Conservation (phyloP, 306 rosid species). For the Cicer bijugum region DNA sequence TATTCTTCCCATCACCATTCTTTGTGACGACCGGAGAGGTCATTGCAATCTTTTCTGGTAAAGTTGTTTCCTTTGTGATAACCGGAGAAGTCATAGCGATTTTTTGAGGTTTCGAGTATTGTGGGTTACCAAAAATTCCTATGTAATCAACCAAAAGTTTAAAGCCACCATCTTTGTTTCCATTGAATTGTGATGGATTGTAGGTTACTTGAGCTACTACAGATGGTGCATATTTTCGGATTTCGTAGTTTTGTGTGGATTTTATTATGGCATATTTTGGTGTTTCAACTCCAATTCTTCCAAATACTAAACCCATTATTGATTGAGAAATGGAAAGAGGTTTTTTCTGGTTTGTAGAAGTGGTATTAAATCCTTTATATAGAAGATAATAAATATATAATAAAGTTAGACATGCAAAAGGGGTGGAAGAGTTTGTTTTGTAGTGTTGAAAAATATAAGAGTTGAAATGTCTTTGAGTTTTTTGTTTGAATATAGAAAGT, state of each 20-base stretch:
- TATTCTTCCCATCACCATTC: slow-evolving; percentile 39
- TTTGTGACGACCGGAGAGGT: slow-evolving; percentile 79
- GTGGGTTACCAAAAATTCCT: slow-evolving; percentile 76
- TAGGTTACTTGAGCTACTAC: slow-evolving; percentile 79
- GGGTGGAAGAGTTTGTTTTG: not conserved
- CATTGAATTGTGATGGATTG: slow-evolving; percentile 74
- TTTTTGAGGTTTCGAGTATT: slow-evolving; percentile 73
- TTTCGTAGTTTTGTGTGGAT: slow-evolving; percentile 66
- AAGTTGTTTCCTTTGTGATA: slow-evolving; percentile 52
- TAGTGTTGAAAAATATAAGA: slow-evolving; percentile 1
- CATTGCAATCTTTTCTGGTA: slow-evolving; percentile 67
- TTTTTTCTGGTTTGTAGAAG: not conserved
- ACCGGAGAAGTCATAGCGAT: slow-evolving; percentile 91
- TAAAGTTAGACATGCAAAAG: not conserved
- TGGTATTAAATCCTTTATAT: not conserved
- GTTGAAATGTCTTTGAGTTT: slow-evolving; percentile 4
- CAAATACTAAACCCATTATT: slow-evolving; percentile 82
- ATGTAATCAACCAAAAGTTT: slow-evolving; percentile 73
- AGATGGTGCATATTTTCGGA: slow-evolving; percentile 65
- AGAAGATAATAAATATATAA: slow-evolving; percentile 7
- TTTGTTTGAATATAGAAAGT: slow-evolving; percentile 36
- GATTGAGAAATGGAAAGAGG: not conserved
- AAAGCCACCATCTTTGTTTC: slow-evolving; percentile 85
- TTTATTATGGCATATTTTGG: slow-evolving; percentile 59
- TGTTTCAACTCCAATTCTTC: slow-evolving; percentile 70